A percentile compares a stretch with the other conserved stretches of the same genome.
phyloP scores from a whole-genome alignment of 2,329 filamentous ascomycete genomes.

The Tolypocladium ophioglossoides region DNA sequence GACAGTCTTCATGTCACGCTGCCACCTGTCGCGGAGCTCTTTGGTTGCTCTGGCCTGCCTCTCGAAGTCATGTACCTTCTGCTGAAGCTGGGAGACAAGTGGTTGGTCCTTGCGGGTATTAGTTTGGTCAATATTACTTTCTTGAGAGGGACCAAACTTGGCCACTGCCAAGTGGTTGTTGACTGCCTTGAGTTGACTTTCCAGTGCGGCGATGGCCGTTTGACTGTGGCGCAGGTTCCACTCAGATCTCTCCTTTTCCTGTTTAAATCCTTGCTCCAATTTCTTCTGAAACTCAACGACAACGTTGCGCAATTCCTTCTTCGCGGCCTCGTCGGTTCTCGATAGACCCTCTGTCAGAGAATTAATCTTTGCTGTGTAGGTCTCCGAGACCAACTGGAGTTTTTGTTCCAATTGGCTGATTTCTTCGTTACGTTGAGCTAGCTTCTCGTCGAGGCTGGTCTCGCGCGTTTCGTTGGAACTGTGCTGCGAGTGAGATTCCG shows the following conservation, averaged over 20 bases:
- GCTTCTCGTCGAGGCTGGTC: constrained; percentile 7
- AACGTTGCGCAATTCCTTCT: constrained; percentile 8
- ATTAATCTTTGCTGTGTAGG: constrained; percentile 10
- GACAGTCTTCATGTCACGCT: constrained; percentile 16
- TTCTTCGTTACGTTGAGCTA: constrained; percentile 10
- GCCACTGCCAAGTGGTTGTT: constrained; percentile 7
- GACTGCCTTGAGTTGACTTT: constrained; percentile 11
- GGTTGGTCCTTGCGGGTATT: background rate
- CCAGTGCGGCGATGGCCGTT: constrained; percentile 5
- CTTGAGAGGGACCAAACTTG: background rate
- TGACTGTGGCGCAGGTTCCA: constrained; percentile 6
- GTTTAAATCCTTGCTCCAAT: constrained; percentile 12
- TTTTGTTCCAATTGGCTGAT: constrained; percentile 11
- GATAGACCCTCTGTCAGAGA: constrained; percentile 4
- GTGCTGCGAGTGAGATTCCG: constrained; percentile 1
- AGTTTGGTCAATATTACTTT: background rate
- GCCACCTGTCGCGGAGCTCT: constrained; percentile 14
- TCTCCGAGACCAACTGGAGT: constrained; percentile 7
- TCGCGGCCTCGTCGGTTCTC: constrained; percentile 5
- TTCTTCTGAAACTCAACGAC: constrained; percentile 9
- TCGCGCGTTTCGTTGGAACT: constrained; percentile 3
- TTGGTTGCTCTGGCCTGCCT: constrained; percentile 7
- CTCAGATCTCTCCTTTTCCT: constrained; percentile 10
- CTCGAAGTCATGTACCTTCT: constrained; percentile 13
- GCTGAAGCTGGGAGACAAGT: constrained; percentile 4